These are phyloP conservation scores for Paramyrothecium sp. DNA, from an alignment of 2,329 filamentous ascomycete genomes.

Conservation along the genomic window DNA sequence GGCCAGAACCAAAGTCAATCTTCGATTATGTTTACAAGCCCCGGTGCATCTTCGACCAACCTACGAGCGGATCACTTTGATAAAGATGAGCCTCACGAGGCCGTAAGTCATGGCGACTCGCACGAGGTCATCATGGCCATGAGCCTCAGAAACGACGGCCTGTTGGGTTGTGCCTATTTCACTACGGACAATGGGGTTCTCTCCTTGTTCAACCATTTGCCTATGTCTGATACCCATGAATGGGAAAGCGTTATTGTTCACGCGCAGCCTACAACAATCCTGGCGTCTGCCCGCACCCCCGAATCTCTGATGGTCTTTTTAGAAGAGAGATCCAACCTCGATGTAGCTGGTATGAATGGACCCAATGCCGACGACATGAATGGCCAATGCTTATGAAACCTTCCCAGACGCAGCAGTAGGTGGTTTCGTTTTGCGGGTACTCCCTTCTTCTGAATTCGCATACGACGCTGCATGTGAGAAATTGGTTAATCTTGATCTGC, in stretches of 20 bases:
- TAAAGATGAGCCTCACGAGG: too few relatives aligned
- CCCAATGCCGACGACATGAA: too few relatives aligned
- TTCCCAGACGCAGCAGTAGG: too few relatives aligned
- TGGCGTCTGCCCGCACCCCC: slow-evolving; percentile 49
- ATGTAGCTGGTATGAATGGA: neutral
- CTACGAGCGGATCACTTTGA: too few relatives aligned
- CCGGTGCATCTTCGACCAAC: too few relatives aligned
- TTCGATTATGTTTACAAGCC: too few relatives aligned
- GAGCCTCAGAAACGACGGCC: slow-evolving; percentile 67
- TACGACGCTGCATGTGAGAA: slow-evolving; percentile 66
- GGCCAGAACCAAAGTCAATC: too few relatives aligned
- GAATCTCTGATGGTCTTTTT: slow-evolving; percentile 32
- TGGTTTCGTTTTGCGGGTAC: slow-evolving; percentile 54
- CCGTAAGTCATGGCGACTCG: slow-evolving; percentile 33
- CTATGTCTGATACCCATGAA: slow-evolving; percentile 65
- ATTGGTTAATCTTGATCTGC: slow-evolving; percentile 45
- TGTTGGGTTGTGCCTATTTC: slow-evolving; percentile 84
- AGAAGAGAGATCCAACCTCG: slow-evolving; percentile 16
- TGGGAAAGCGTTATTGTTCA: slow-evolving; percentile 60
- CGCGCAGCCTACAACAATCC: slow-evolving; percentile 52
- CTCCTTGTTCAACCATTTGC: slow-evolving; percentile 74
- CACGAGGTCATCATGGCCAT: slow-evolving; percentile 76
- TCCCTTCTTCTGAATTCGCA: slow-evolving; percentile 71
- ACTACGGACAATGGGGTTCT: slow-evolving; percentile 67
- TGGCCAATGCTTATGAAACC: too few relatives aligned